These are phyloP conservation scores for Zelopaecilomyces penicillatus DNA, from an alignment of 2,329 filamentous ascomycete genomes.

Conservation along the genomic window DNA sequence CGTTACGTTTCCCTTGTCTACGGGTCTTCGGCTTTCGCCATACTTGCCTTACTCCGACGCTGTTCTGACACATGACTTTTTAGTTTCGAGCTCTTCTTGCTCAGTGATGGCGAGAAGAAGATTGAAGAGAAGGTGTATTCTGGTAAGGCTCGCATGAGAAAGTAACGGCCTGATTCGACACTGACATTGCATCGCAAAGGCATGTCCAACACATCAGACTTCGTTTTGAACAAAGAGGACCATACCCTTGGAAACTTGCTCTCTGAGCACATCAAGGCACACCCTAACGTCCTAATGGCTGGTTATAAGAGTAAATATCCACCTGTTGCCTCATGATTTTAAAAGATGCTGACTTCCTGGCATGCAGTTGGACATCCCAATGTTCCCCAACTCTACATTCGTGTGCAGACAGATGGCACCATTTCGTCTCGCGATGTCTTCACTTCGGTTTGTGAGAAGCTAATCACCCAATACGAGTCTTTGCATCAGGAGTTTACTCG, in stretches of 20 bases:
- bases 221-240: conserved; percentile 93
- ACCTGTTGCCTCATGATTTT: conserved; percentile 21
- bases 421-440: conserved; percentile 86
- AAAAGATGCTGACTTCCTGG: conserved; percentile 10
- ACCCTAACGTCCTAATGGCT: conserved; percentile 77
- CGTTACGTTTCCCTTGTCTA: conserved; percentile 20
- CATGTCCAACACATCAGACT: conserved; percentile 90
- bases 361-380: conserved; percentile 47
- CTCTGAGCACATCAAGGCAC: conserved; percentile 74
- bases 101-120: conserved; percentile 85
- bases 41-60: neutral
- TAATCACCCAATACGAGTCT: conserved; percentile 72
- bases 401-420: conserved; percentile 84
- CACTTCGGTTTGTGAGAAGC: conserved; percentile 67
- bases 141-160: conserved; percentile 47
- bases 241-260: conserved; percentile 92
- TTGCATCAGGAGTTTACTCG: conserved; percentile 85
- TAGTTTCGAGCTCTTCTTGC: conserved; percentile 90
- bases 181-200: conserved; percentile 33
- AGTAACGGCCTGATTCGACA: neutral
- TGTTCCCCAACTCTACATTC: conserved; percentile 56
- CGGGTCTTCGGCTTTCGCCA: neutral
- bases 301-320: conserved; percentile 72
- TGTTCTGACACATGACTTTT: conserved; percentile 13
- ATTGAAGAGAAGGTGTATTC: conserved; percentile 83